These are phyloP conservation scores for Peziza echinospora DNA, from an alignment of 495 filamentous ascomycete genomes.

Conservation along the genomic window DNA sequence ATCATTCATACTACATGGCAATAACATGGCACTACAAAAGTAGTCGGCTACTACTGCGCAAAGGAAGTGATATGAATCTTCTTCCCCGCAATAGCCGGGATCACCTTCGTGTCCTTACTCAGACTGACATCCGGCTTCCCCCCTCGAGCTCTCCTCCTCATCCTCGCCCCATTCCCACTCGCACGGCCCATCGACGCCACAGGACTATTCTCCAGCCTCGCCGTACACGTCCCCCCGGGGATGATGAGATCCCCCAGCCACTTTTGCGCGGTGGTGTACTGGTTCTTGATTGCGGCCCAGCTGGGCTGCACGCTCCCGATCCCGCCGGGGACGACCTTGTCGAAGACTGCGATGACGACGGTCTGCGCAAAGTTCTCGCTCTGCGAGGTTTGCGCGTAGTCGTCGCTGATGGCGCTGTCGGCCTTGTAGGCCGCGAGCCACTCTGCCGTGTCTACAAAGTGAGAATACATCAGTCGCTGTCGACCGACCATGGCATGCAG, in stretches of 20 bases:
- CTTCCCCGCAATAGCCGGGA: not conserved
- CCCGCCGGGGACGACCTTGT: not conserved
- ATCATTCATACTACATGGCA: too few species aligned
- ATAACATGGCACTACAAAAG: too few species aligned
- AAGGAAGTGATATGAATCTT: not conserved
- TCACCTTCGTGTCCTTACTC: not conserved
- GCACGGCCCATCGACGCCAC: not conserved
- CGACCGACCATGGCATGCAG: too few species aligned
- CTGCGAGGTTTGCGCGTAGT: not conserved
- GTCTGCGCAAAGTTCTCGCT: not conserved
- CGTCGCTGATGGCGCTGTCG: not conserved
- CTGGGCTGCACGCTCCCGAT: not conserved
- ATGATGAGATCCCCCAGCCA: not conserved
- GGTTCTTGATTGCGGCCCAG: not conserved
- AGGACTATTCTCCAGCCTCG: slow-evolving; percentile 1
- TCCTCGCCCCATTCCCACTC: not conserved
- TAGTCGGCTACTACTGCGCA: too few species aligned
- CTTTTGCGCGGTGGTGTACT: not conserved
- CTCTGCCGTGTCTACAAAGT: not conserved
- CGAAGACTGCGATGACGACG: not conserved
- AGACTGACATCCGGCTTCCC: not conserved
- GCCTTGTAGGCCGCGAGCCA: not conserved
- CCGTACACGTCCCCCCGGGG: not conserved
- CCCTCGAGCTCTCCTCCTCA: slow-evolving; percentile 1
- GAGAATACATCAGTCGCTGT: too few species aligned